Percentiles rank a stretch among this genome's conserved stretches.
Evolutionary conservation across 768 basidiomycete species (phyloP).

Genomic region (Collybiopsis confluens): DNA sequence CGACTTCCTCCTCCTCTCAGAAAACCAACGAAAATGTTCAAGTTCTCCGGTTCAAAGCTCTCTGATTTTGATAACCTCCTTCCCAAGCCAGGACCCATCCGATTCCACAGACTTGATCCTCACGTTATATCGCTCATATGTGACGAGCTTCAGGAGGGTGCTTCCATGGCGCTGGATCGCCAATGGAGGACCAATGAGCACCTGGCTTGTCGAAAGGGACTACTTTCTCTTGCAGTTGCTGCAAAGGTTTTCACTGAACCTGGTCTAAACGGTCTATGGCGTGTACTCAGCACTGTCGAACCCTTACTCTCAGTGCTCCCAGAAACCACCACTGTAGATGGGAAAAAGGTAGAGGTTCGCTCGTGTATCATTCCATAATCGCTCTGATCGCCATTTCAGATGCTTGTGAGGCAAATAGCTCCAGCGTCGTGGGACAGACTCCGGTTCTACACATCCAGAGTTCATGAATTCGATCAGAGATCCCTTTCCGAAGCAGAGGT

Average conservation of each 20-base stretch:
- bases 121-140: background rate
- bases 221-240: background rate
- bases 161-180: conserved; percentile 4
- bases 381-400: background rate
- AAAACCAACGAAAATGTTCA: too few species aligned
- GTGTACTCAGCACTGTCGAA: background rate
- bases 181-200: background rate
- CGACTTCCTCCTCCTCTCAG: too few species aligned
- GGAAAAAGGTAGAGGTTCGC: background rate
- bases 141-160: background rate
- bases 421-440: background rate
- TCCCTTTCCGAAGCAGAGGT: background rate
- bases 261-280: conserved; percentile 5
- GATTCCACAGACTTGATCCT: background rate
- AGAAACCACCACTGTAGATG: background rate
- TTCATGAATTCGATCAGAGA: conserved; percentile 1
- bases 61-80: background rate
- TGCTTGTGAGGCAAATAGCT: conserved; percentile 1
- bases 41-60: too few species aligned
- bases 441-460: conserved; percentile 1
- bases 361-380: background rate
- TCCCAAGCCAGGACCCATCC: background rate
- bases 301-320: conserved; percentile 3
- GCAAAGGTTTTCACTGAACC: conserved; percentile 2
- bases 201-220: conserved; percentile 3